phyloP scores from a whole-genome alignment of 192 early-diverging fungal species.

The Entomortierella beljakovae region DNA sequence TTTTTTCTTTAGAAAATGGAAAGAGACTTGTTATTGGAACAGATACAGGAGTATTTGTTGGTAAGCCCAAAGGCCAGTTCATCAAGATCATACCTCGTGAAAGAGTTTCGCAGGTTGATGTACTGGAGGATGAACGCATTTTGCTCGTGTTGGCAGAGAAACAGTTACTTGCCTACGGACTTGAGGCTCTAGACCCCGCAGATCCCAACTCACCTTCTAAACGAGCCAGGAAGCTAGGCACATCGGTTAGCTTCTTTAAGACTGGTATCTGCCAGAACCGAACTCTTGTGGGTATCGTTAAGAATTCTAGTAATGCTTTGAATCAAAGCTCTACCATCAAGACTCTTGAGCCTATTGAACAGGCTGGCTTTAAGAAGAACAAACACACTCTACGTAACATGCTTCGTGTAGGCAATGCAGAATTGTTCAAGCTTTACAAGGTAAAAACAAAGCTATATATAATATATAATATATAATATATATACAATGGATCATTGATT shows the following conservation, averaged over 20 bases:
- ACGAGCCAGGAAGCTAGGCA: conserved; percentile 55
- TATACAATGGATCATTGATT: neutral
- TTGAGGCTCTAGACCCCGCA: conserved; percentile 82
- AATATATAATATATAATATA: neutral
- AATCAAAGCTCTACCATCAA: conserved; percentile 53
- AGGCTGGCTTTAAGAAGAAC: conserved; percentile 50
- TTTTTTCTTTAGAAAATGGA: conserved; percentile 61
- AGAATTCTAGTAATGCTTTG: conserved; percentile 47
- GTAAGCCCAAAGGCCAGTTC: conserved; percentile 61
- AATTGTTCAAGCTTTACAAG: conserved; percentile 69
- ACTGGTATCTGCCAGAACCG: conserved; percentile 52
- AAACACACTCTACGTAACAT: conserved; percentile 42
- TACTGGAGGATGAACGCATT: conserved; percentile 82
- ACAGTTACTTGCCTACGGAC: conserved; percentile 76
- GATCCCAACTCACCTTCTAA: conserved; percentile 63
- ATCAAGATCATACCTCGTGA: conserved; percentile 74
- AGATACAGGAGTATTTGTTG: conserved; percentile 86
- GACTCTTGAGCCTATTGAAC: conserved; percentile 57
- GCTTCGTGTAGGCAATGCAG: conserved; percentile 42
- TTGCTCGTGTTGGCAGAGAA: conserved; percentile 85
- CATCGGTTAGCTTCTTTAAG: conserved; percentile 69
- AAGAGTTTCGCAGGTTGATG: conserved; percentile 88
- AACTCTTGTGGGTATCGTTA: conserved; percentile 54
- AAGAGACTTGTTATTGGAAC: conserved; percentile 83
- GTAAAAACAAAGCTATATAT: conserved; percentile 21